phyloP scores from a whole-genome alignment of 768 basidiomycete genomes.

The Lanmaoa pseudosensibilis region DNA sequence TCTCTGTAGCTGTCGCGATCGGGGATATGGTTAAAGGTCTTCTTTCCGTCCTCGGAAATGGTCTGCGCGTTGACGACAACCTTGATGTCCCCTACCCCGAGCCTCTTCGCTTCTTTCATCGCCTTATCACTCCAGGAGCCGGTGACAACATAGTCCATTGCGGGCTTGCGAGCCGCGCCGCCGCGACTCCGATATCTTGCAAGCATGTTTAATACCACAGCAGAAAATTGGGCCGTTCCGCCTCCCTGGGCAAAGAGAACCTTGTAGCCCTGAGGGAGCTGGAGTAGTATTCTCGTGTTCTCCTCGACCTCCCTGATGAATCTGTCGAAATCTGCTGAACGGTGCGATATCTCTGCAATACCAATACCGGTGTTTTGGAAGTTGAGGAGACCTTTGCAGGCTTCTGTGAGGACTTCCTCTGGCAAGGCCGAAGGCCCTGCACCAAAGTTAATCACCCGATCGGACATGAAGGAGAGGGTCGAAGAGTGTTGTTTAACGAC shows the following conservation, averaged over 20 bases:
- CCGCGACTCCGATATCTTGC: constrained; percentile 78
- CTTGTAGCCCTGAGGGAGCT: constrained; percentile 78
- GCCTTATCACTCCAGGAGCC: constrained; percentile 93
- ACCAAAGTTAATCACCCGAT: constrained; percentile 83
- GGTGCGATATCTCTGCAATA: constrained; percentile 94
- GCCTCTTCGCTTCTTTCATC: constrained; percentile 73
- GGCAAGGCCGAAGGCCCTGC: constrained; percentile 95
- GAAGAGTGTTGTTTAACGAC: not conserved
- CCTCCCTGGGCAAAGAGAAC: constrained; percentile 96
- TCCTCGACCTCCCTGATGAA: constrained; percentile 63
- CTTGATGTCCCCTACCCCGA: constrained; percentile 59
- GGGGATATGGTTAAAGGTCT: constrained; percentile 80
- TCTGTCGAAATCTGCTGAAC: constrained; percentile 82
- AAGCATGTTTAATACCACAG: constrained; percentile 88
- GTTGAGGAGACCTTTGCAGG: constrained; percentile 83
- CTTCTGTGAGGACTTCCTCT: constrained; percentile 78
- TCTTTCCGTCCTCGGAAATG: constrained; percentile 57
- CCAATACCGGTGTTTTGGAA: constrained; percentile 91
- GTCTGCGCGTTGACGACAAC: constrained; percentile 70
- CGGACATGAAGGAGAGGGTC: constrained; percentile 18
- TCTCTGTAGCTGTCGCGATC: constrained; percentile 60
- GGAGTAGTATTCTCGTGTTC: constrained; percentile 73
- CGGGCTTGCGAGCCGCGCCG: constrained; percentile 53
- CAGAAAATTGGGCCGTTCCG: constrained; percentile 88
- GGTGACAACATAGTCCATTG: constrained; percentile 87